Conservation (phyloP, 2,329 filamentous ascomycete genomes). For the Xylariaceae sp. region DNA sequence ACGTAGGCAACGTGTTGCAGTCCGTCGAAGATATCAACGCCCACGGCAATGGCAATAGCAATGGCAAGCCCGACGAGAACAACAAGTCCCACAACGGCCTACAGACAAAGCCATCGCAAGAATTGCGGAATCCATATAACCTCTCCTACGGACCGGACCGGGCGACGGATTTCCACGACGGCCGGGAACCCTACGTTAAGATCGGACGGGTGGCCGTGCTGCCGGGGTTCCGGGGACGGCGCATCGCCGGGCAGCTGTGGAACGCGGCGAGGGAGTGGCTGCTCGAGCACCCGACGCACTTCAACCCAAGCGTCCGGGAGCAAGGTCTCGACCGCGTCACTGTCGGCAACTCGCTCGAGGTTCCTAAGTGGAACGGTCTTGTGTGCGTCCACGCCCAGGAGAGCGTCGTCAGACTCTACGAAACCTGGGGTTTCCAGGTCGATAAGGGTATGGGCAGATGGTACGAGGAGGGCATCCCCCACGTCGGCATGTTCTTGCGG, state of each 20-base stretch:
- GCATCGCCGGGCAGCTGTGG: conserved; percentile 61
- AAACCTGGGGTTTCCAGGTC: conserved; percentile 63
- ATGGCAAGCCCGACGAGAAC: not conserved
- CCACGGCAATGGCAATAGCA: not conserved
- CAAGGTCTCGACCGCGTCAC: conserved; percentile 41
- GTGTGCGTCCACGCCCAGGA: conserved; percentile 76
- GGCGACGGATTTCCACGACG: conserved; percentile 50
- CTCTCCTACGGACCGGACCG: conserved; percentile 35
- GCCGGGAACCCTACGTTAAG: conserved; percentile 72
- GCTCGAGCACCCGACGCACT: conserved; percentile 50
- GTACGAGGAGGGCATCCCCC: conserved; percentile 77
- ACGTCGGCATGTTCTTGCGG: conserved; percentile 73
- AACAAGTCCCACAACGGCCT: not conserved
- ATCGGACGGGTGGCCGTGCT: conserved; percentile 72
- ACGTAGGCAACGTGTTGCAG: conserved; percentile 40
- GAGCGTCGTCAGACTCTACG: conserved; percentile 59
- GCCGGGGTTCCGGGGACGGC: conserved; percentile 57
- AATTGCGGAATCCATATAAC: conserved; percentile 23
- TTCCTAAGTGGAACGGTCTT: conserved; percentile 66
- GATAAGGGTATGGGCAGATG: conserved; percentile 72
- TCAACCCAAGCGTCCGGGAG: conserved; percentile 44
- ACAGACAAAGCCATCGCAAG: not conserved
- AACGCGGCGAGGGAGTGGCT: conserved; percentile 65
- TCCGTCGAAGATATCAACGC: conserved; percentile 9
- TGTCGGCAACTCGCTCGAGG: conserved; percentile 34